Evolutionary conservation across 495 filamentous ascomycete species (phyloP), one percentile per base, ranked within the genome.

Genomic region (Talaromyces proteolyticus): DNA sequence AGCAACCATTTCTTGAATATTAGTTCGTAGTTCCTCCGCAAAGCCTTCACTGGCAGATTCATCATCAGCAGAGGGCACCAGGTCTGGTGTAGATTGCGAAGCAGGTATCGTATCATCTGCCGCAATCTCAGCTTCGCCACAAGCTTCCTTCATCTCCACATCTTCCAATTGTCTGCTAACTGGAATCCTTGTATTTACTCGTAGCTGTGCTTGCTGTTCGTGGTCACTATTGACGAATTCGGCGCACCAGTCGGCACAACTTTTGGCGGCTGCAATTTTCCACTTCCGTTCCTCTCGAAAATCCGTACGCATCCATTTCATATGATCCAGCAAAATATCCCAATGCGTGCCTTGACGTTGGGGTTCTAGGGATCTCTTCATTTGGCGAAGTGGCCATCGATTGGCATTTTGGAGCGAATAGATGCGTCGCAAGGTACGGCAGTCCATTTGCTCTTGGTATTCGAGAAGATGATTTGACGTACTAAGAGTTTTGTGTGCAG

Each of bases 271-370:
- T 43, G 87, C 81, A 52, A 84, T 81, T 64, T 96, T 96, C 89
- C 89, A 96, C 62, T 94, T 95, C 22, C 88, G 71, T 64, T 98
- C 93, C 67, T 95, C 88, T 24, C 86, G 77, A 58, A 97, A 97
- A 69, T 98, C 93, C 2, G 89, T 95, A 34, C 89, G 80, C 83
- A 98, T 89, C 94, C 93, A 96, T 65, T 89, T 95, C 80, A 91
- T 87, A 67, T 98, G 89, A 54, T 89, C 77, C 7, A 97, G 68
- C 37, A 97, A 64, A 39, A 93, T 77, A 70, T 98, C 93, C 79
- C 81, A 84, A 62, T 96, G 91, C 5, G 82, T 79, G 2, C 77
- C 72, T 11, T 84, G 82, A 34, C 89, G 78, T 6, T 74, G 73
- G 23, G 94, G 93, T 61, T 98, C 93, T 3, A 77, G 71, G 23